Base-by-base conservation (phyloP, 495 filamentous ascomycete species). In the Hamigera avellanea region DNA sequence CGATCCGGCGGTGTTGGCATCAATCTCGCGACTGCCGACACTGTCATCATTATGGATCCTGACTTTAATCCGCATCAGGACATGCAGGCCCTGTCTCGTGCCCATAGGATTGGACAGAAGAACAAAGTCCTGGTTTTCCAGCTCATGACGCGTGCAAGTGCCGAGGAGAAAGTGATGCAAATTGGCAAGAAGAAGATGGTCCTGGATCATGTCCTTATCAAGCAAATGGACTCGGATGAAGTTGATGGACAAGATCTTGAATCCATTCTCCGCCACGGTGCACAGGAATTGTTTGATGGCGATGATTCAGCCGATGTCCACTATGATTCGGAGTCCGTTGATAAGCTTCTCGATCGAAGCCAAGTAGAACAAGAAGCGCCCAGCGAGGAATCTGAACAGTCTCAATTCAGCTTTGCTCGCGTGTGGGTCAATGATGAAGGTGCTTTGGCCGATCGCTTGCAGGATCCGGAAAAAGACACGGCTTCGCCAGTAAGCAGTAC, bases 21-120 rank as follows among this genome's bases (percentile, higher is more conserved):
- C 63, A 99, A 99, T 49, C 73, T 99, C 32, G 91, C 93, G 0
- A 93, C 86, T 19, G 91, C 91, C 2, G 91, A 99, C 49, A 99
- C 93, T 0, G 91, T 99, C 42, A 95, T 99, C 36, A 95, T 99
- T 33, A 78, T 95, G 45, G 91, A 99, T 50, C 93, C 91, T 0
- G 91, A 99, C 49, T 96, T 94, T 64, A 99, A 99, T 45, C 91
- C 91, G 0, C 91, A 96, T 47, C 91, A 96, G 54, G 91, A 99
- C 50, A 85, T 96, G 43, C 91, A 99, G 57, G 91, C 91, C 0
- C 61, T 96, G 4, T 93, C 86, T 6, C 79, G 91, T 41, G 93
- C 89, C 15, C 91, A 99, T 56, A 77, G 91, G 19, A 95, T 99
- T 37, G 91, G 91, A 0, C 91, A 99, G 54, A 81, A 83, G 50